Evolutionary conservation across 495 filamentous ascomycete genomes (phyloP).

Genomic region (Barbatosphaeria neglecta): DNA sequence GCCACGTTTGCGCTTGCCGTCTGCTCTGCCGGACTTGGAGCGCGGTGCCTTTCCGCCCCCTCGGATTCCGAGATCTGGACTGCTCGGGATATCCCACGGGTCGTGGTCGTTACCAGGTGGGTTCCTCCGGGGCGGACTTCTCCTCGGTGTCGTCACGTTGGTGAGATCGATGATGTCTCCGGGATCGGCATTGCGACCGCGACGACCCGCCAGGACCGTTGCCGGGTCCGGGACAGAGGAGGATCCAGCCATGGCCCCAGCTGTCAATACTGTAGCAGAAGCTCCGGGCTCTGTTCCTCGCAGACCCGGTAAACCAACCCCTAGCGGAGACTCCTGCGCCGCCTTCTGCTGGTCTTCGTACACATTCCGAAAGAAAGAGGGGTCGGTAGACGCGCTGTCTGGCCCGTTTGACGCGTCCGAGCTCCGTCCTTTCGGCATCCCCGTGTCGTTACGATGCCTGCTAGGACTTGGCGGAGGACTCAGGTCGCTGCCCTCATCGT

Average conservation of each 20-base stretch:
- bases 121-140: not conserved
- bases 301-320: too few species aligned
- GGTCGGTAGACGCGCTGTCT: not conserved
- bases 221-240: not conserved
- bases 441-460: not conserved
- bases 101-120: not conserved
- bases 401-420: not conserved
- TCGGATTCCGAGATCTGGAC: not conserved
- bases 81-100: not conserved
- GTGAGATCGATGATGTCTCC: not conserved
- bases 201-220: not conserved
- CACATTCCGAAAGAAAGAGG: constrained; percentile 1
- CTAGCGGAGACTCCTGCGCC: not conserved
- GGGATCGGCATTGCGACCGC: not conserved
- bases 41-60: not conserved
- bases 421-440: not conserved
- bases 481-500: constrained; percentile 2
- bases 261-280: not conserved
- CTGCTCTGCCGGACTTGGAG: not conserved
- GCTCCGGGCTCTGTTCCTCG: not conserved
- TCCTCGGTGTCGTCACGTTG: not conserved
- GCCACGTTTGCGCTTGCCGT: not conserved
- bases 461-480: not conserved
- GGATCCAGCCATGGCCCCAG: not conserved
- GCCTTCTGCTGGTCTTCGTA: constrained; percentile 1